These are phyloP conservation scores for Lachancea quebecensis DNA, from an alignment of 805 yeast species.

Conservation along the genomic window DNA sequence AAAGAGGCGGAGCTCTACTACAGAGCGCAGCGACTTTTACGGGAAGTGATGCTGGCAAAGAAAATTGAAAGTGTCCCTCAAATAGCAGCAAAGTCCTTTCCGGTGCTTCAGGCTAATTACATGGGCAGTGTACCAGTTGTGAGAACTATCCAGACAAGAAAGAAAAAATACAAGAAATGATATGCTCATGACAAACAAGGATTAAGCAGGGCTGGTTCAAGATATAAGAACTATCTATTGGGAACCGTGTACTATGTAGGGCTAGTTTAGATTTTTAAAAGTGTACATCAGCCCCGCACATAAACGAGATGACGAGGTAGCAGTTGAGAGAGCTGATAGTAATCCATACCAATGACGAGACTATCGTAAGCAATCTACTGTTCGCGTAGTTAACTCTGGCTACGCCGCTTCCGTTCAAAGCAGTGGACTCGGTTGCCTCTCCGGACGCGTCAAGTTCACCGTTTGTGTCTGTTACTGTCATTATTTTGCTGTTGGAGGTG, in stretches of 20 bases:
- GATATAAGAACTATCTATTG: not conserved
- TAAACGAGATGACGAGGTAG: conserved; percentile 52
- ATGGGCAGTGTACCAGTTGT: conserved; percentile 71
- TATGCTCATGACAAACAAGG: not conserved
- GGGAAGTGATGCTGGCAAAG: conserved; percentile 36
- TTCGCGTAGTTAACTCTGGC: conserved; percentile 62
- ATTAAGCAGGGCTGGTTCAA: not conserved
- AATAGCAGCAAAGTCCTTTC: conserved; percentile 39
- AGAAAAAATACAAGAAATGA: conserved; percentile 25
- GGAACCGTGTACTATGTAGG: not conserved
- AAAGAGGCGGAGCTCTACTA: conserved; percentile 40
- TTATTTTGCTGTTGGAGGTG: conserved; percentile 60
- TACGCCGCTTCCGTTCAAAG: conserved; percentile 21
- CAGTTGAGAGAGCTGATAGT: conserved; percentile 64
- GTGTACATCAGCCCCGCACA: conserved; percentile 46
- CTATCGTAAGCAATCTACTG: conserved; percentile 44
- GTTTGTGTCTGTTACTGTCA: conserved; percentile 44
- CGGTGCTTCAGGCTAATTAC: conserved; percentile 67
- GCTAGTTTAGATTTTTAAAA: conserved; percentile 26
- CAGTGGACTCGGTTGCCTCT: conserved; percentile 26
- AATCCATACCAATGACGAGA: conserved; percentile 61
- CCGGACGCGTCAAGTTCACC: conserved; percentile 13
- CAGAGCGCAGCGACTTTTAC: conserved; percentile 40
- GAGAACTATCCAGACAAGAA: conserved; percentile 25
- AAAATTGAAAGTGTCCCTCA: conserved; percentile 30